Evolutionary conservation across 2,329 filamentous ascomycete species (phyloP), one percentile per base, ranked within the genome.

Genomic region (Colletotrichum camelliae): DNA sequence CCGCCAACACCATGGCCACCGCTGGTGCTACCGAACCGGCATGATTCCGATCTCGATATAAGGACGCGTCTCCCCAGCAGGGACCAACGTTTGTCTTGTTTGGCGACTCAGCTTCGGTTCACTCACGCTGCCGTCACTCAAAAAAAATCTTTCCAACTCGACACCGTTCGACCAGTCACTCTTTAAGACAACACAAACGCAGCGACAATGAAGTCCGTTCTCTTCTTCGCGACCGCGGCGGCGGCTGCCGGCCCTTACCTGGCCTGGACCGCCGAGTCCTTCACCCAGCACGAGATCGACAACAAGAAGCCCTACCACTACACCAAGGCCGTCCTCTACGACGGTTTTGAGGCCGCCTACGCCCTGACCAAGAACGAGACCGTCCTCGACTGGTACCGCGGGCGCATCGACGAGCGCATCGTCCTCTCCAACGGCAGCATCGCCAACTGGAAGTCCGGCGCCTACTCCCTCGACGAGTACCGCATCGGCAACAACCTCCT

Each of bases 401-500:
- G 80, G 4, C 85, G 88, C 68, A 85, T 91, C 48, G 74, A 76
- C 66, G 88, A 89, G 62, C 82, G 83, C 1, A 83, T 91, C 21
- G 86, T 91, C 6, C 79, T 83, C 2, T 78, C 82, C 33, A 81
- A 90, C 61, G 90, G 90, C 13, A 87, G 85, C 12, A 82, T 90
- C 70, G 81, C 52, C 12, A 76, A 74, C 27, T 76, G 74, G 74
- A 55, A 27, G 27, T 24, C 74, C 13, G 61, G 48, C 6, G 86
- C 85, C 80, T 88, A 90, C 82, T 89, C 88, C 4, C 84, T 89
- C 4, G 88, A 89, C 77, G 87, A 91, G 76, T 86, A 91, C 76
- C 88, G 89, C 18, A 84, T 91, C 43, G 90, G 89, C 16, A 86
- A 89, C 78, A 89, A 88, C 79, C 82, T 90, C 57, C 83, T 91